Conservation (phyloP, 176 grass and related monocot genomes). For the Oryza longistaminata region DNA sequence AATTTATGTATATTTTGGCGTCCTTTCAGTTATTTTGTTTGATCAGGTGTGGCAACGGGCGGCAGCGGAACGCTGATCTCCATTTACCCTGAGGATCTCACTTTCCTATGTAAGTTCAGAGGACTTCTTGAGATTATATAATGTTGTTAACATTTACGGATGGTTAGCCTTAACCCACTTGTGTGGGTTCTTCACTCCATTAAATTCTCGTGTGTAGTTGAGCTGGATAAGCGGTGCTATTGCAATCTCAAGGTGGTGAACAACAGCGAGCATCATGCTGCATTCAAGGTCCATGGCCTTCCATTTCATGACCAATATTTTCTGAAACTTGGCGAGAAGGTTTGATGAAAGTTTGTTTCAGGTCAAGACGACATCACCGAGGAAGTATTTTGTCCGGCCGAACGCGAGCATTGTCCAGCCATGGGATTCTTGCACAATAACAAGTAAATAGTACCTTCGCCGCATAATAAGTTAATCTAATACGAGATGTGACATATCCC, state of each 20-base stretch:
- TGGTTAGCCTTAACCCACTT: conserved; percentile 7
- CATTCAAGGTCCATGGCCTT: conserved; percentile 73
- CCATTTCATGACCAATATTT: conserved; percentile 7
- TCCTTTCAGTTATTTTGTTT: conserved; percentile 16
- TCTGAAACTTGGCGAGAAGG: conserved; percentile 21
- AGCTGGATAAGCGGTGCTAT: conserved; percentile 89
- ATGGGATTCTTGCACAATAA: conserved; percentile 95
- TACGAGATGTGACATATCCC: too few relatives aligned
- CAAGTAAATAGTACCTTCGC: conserved; percentile 40
- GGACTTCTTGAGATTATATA: conserved; percentile 7
- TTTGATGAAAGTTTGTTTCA: conserved; percentile 43
- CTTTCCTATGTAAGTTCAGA: conserved; percentile 71
- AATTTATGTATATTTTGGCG: conserved; percentile 7
- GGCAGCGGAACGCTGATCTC: conserved; percentile 76
- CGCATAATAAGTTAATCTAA: too few relatives aligned
- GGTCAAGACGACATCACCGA: conserved; percentile 97
- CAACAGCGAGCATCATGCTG: conserved; percentile 95
- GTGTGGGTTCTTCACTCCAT: background rate
- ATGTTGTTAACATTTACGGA: background rate
- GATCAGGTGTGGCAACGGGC: conserved; percentile 58
- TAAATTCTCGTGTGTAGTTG: conserved; percentile 61
- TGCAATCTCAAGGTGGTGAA: conserved; percentile 98
- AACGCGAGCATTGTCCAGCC: conserved; percentile 85
- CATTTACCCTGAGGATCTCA: conserved; percentile 86
- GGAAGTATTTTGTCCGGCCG: conserved; percentile 96